phyloP scores from a whole-genome alignment of 2,329 filamentous ascomycete species.

The Dichotomopilus funicola region DNA sequence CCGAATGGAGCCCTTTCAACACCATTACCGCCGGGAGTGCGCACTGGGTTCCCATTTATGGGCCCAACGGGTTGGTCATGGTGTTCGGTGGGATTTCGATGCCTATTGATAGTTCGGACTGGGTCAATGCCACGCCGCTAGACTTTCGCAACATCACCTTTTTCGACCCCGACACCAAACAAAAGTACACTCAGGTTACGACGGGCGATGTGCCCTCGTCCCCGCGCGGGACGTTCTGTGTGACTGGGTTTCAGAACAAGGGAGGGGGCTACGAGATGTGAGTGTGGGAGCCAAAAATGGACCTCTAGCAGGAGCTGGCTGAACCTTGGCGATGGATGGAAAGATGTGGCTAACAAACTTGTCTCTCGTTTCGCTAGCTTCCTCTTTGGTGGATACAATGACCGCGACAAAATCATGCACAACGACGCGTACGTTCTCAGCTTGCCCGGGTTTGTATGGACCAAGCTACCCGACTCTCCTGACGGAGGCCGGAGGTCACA shows the following conservation, averaged over 20 bases:
- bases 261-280: constrained; percentile 19
- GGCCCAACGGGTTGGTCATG: constrained; percentile 14
- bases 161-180: constrained; percentile 17
- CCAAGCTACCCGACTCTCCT: constrained; percentile 4
- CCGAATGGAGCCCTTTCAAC: constrained; percentile 10
- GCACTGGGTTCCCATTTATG: constrained; percentile 12
- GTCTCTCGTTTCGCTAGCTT: not conserved
- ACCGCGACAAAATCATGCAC: constrained; percentile 2
- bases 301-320: not conserved
- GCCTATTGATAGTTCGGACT: not conserved
- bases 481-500: constrained; percentile 1
- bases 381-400: constrained; percentile 12
- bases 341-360: too few species aligned
- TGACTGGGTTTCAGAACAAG: constrained; percentile 4
- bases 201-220: constrained; percentile 10
- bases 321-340: too few species aligned
- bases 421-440: constrained; percentile 19
- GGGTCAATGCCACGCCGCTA: not conserved
- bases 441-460: constrained; percentile 21
- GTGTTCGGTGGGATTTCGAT: constrained; percentile 12
- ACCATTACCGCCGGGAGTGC: constrained; percentile 6
- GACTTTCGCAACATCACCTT: constrained; percentile 16
- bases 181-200: constrained; percentile 11
- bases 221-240: constrained; percentile 8
- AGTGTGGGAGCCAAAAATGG: not conserved